Conservation (phyloP, 2,329 filamentous ascomycete genomes). For the Neoscytalidium dimidiatum region DNA sequence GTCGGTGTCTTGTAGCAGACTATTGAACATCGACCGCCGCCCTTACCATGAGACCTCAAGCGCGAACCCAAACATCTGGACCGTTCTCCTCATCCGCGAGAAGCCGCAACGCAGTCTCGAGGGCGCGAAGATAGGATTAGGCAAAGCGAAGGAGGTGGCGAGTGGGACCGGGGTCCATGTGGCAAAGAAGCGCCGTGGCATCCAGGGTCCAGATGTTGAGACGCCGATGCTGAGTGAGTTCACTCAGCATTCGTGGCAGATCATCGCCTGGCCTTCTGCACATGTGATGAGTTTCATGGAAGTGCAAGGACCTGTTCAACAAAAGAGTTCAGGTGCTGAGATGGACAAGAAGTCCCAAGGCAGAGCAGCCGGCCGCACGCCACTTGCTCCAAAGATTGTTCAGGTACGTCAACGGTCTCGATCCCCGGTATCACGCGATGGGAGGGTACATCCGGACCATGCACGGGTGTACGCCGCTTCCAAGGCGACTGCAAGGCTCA, state of each 20-base stretch:
- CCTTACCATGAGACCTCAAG: background rate
- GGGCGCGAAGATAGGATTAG: background rate
- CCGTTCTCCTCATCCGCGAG: background rate
- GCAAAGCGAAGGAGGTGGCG: too few species aligned
- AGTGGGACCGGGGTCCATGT: background rate
- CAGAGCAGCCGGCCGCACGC: background rate
- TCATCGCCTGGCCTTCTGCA: conserved; percentile 1
- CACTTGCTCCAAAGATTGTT: background rate
- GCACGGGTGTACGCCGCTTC: background rate
- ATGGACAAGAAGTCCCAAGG: background rate
- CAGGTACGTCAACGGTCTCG: background rate
- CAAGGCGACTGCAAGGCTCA: background rate
- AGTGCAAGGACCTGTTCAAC: background rate
- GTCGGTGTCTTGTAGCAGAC: background rate
- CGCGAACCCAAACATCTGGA: background rate
- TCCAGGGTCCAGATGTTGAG: background rate
- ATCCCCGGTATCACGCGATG: background rate
- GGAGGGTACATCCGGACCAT: background rate
- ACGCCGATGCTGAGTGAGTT: background rate
- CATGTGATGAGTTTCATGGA: background rate
- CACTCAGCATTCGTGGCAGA: background rate
- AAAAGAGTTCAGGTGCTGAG: background rate
- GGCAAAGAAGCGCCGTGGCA: background rate
- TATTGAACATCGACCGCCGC: background rate
- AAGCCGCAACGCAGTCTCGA: background rate